Evolutionary conservation across 169 alveolate genomes (phyloP).

Genomic region (Plasmodium chabaudi): DNA sequence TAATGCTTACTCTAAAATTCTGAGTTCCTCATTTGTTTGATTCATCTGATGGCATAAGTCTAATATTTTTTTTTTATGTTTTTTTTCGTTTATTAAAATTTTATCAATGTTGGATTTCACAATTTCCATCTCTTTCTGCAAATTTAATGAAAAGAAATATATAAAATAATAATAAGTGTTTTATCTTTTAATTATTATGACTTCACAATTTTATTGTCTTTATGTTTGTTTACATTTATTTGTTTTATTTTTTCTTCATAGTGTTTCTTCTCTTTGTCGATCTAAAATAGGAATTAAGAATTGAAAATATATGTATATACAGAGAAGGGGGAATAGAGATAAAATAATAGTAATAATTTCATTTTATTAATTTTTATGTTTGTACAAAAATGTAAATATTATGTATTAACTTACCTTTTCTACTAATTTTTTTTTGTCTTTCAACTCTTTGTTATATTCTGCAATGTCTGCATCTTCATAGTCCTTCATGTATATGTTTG

Average conservation of each 20-base stretch:
- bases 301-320: neutral
- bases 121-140: slow-evolving; percentile 63
- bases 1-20: slow-evolving; percentile 61
- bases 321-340: neutral
- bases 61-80: slow-evolving; percentile 62
- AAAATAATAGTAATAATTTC: neutral
- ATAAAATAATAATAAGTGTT: slow-evolving; percentile 4
- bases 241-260: slow-evolving; percentile 65
- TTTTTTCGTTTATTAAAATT: slow-evolving; percentile 67
- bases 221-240: slow-evolving; percentile 32
- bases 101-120: slow-evolving; percentile 54
- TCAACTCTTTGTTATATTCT: slow-evolving; percentile 48
- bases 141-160: neutral
- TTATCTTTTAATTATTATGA: neutral
- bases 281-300: slow-evolving; percentile 15
- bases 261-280: slow-evolving; percentile 54
- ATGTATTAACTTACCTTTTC: slow-evolving; percentile 13
- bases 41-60: slow-evolving; percentile 73
- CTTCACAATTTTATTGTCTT: neutral
- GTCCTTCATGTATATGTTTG: slow-evolving; percentile 70
- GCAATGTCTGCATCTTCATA: slow-evolving; percentile 70
- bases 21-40: slow-evolving; percentile 70
- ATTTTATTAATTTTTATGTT: neutral
- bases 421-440: slow-evolving; percentile 21
- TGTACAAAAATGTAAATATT: neutral